Percentiles rank a stretch among this genome's conserved stretches.
These are phyloP conservation scores for Melaleuca quinquenervia DNA, from an alignment of 345 rosid species.

Conservation along the genomic window DNA sequence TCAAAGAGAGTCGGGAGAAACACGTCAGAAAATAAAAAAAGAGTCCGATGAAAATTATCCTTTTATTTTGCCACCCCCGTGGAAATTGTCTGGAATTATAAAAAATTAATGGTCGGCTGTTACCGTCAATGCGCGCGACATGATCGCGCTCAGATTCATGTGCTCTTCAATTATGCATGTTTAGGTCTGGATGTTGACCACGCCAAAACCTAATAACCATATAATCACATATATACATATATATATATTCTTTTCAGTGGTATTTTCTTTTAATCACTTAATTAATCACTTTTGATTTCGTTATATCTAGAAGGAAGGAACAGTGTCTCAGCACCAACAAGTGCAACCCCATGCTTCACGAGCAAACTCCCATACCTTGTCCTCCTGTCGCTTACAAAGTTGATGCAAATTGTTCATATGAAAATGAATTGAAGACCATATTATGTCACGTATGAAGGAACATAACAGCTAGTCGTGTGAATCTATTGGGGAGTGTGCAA, in stretches of 20 bases:
- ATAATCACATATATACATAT: not conserved
- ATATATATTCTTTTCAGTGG: not conserved
- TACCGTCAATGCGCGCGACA: not conserved
- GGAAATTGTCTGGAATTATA: not conserved
- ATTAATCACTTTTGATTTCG: not conserved
- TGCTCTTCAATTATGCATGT: not conserved
- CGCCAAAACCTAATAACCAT: not conserved
- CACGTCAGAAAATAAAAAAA: not conserved
- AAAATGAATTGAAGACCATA: not conserved
- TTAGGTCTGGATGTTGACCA: not conserved
- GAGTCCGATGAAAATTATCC: not conserved
- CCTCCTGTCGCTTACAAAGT: not conserved
- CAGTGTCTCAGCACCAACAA: not conserved
- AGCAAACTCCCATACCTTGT: not conserved
- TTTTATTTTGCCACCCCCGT: not conserved
- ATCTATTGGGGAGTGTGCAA: not conserved
- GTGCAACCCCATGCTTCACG: not conserved
- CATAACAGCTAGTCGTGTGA: not conserved
- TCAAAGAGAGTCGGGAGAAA: not conserved
- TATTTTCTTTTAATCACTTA: not conserved
- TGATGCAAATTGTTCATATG: not conserved
- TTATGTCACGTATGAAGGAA: not conserved
- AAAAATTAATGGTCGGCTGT: not conserved
- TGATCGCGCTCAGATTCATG: not conserved
- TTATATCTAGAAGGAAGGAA: not conserved